Conservation (phyloP, 306 rosid species). For the Gleditsia sinensis region DNA sequence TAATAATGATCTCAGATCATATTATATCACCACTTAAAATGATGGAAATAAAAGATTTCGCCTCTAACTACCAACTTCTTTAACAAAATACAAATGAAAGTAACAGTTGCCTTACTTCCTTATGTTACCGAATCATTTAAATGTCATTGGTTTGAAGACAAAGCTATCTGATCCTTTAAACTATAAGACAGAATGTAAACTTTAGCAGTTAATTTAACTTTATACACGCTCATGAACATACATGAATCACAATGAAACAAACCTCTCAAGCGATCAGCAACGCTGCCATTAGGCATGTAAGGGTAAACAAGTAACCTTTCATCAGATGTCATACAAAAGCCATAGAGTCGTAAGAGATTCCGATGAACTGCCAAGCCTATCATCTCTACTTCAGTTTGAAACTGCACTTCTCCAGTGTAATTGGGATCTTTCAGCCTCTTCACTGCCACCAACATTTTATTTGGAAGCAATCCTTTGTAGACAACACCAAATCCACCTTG, state of each 20-base stretch:
- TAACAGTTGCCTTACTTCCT: background rate
- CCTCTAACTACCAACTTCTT: background rate
- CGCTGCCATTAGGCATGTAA: slow-evolving; percentile 93
- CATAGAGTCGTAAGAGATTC: slow-evolving; percentile 80
- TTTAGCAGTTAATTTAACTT: background rate
- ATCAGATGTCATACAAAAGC: slow-evolving; percentile 82
- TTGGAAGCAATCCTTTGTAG: slow-evolving; percentile 89
- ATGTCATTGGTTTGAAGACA: slow-evolving; percentile 24
- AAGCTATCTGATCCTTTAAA: background rate
- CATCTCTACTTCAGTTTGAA: slow-evolving; percentile 98
- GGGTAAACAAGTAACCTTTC: slow-evolving; percentile 97
- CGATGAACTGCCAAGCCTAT: slow-evolving; percentile 97
- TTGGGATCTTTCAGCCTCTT: slow-evolving; percentile 96
- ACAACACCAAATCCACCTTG: slow-evolving; percentile 98
- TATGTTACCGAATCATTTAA: slow-evolving; percentile 1
- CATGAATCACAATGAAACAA: slow-evolving; percentile 39
- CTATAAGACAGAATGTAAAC: background rate
- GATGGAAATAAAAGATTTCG: background rate
- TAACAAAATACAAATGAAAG: slow-evolving; percentile 11
- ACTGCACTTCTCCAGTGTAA: slow-evolving; percentile 95
- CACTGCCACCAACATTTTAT: slow-evolving; percentile 79
- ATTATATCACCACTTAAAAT: background rate
- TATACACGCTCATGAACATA: background rate
- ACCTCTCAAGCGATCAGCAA: slow-evolving; percentile 98
- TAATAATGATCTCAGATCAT: slow-evolving; percentile 13